Base-by-base conservation (phyloP, 2,329 filamentous ascomycete genomes). In the Penicillium sp. region DNA sequence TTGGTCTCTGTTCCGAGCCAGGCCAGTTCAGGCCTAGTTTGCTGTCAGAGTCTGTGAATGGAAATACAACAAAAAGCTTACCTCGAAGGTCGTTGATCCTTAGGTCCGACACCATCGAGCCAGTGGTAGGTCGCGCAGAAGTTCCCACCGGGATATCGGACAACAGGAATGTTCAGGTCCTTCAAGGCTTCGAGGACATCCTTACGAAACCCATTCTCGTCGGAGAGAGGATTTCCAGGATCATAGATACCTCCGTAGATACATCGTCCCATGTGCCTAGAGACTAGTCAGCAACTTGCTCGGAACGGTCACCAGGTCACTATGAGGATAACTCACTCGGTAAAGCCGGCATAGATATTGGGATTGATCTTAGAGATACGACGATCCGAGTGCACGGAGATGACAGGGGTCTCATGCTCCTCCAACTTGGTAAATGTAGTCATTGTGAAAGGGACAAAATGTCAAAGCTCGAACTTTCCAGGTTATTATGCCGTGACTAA, bases 181-280 rank as follows among this genome's bases (percentile, higher is more conserved):
- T 84, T 82, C 57, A 94, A 77, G 6, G 87, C 85, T 39, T 83
- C 80, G 23, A 94, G 81, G 39, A 94, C 89, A 72, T 94, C 89
- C 60, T 81, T 89, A 36, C 89, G 85, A 74, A 90, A 93, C 39
- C 89, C 89, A 59, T 88, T 78, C 49, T 83, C 78, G 61, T 92
- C 88, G 2, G 87, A 85, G n/a, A 91, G 79, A 3, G 84, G 74
- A 69, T 85, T 91, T 31, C 80, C 81, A 1, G 88, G 89, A 62
- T 93, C 89, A 72, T 91, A 93, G 67, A 94, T 87, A 59, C 90
- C 89, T 58, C 88, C 88, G 69, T 94, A 93, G 66, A 94, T 91
- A 76, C 89, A 94, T 56, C 89, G 84, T 64, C 89, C 89, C 89
- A 94, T 94, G 72, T 94, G 90, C 64, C 87, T 90, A 60, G 29